phyloP scores from a whole-genome alignment of 176 grass and related monocot species.

The Musa itinerans region DNA sequence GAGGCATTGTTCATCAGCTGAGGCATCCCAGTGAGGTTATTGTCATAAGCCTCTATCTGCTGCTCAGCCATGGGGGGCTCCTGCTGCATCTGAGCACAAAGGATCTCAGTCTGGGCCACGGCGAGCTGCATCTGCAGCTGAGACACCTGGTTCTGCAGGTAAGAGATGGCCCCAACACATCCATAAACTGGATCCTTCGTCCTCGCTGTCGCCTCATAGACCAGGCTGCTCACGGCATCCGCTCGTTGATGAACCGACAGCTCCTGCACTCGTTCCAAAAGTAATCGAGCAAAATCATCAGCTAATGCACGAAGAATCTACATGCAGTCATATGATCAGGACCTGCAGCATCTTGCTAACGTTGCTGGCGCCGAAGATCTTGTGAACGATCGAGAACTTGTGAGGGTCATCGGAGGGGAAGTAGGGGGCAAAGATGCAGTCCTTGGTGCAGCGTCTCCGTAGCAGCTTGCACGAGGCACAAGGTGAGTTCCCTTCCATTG shows the following conservation, averaged over 20 bases:
- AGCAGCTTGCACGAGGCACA: slow-evolving; percentile 22
- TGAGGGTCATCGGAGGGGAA: slow-evolving; percentile 18
- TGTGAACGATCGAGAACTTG: slow-evolving; percentile 22
- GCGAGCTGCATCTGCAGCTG: slow-evolving; percentile 27
- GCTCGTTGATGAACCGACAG: slow-evolving; percentile 33
- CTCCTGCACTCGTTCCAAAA: not conserved
- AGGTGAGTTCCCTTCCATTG: slow-evolving; percentile 9
- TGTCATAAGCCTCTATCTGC: not conserved
- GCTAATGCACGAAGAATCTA: not conserved
- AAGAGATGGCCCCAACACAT: slow-evolving; percentile 46
- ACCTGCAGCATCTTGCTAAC: slow-evolving; percentile 24
- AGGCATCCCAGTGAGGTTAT: not conserved
- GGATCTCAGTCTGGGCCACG: slow-evolving; percentile 15
- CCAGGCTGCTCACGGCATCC: slow-evolving; percentile 67
- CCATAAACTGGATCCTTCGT: slow-evolving; percentile 81
- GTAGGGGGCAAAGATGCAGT: slow-evolving; percentile 16
- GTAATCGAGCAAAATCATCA: not conserved
- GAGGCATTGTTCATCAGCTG: slow-evolving; percentile 8
- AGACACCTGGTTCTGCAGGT: slow-evolving; percentile 17
- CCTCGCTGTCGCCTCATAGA: slow-evolving; percentile 71
- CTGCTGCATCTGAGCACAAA: slow-evolving; percentile 25
- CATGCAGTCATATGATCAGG: no score
- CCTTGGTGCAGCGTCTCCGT: slow-evolving; percentile 14
- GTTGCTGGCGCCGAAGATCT: slow-evolving; percentile 16
- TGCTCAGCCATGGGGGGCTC: not conserved